phyloP scores from a whole-genome alignment of 768 basidiomycete genomes.

The Boletus rubroflammeus region DNA sequence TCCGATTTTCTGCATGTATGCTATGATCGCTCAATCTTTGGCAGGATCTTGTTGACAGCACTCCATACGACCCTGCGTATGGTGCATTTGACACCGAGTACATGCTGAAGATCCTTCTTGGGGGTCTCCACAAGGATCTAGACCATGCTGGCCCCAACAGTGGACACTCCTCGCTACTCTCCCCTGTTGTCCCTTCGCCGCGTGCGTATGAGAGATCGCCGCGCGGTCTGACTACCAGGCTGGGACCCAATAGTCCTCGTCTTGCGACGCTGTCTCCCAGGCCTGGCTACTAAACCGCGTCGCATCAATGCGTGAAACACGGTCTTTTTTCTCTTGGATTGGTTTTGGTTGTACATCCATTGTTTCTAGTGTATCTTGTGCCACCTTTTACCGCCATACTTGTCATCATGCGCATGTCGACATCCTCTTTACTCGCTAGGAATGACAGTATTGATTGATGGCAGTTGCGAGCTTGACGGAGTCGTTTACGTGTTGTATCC shows the following conservation, averaged over 20 bases:
- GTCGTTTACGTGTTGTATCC: background rate
- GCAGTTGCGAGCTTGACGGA: too few species aligned
- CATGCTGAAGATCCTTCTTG: constrained; percentile 35
- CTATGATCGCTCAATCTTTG: background rate
- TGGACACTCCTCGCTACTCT: constrained; percentile 7
- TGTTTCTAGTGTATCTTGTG: background rate
- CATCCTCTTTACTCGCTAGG: too few species aligned
- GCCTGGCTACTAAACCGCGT: constrained; percentile 9
- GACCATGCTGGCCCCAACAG: constrained; percentile 12
- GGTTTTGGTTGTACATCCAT: background rate
- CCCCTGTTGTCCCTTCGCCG: background rate
- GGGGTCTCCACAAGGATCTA: constrained; percentile 19
- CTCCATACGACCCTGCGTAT: constrained; percentile 33
- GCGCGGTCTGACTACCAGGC: constrained; percentile 5
- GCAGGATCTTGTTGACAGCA: constrained; percentile 48
- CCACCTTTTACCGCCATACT: background rate
- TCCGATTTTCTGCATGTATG: background rate
- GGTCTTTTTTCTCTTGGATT: background rate
- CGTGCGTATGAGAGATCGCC: constrained; percentile 12
- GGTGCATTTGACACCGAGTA: constrained; percentile 34
- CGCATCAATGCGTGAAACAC: background rate
- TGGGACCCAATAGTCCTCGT: constrained; percentile 13
- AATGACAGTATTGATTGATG: too few species aligned
- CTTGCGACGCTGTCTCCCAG: constrained; percentile 8
- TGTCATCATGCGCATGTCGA: too few species aligned